Conservation (phyloP, 2,329 filamentous ascomycete genomes). For the Neophaeococcomyces mojaviensis region DNA sequence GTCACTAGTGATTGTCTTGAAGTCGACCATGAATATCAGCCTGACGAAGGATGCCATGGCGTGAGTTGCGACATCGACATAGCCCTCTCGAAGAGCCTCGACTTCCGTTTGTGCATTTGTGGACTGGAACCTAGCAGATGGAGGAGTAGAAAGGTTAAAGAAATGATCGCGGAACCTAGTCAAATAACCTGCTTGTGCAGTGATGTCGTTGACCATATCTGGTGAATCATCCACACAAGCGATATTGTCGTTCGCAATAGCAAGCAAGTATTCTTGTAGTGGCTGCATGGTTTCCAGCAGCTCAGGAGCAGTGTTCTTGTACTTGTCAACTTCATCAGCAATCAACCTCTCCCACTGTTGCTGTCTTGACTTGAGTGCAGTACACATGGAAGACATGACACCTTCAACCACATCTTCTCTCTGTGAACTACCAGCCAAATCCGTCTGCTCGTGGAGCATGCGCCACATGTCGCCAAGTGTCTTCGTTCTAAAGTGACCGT, state of each 20-base stretch:
- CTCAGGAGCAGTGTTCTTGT: constrained; percentile 47
- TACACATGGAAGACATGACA: constrained; percentile 92
- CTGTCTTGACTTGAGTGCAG: constrained; percentile 74
- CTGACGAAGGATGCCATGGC: constrained; percentile 81
- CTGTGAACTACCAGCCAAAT: constrained; percentile 74
- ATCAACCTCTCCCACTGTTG: constrained; percentile 80
- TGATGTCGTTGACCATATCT: constrained; percentile 66
- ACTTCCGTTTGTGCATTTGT: constrained; percentile 66
- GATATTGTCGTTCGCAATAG: constrained; percentile 96
- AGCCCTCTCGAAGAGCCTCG: constrained; percentile 72
- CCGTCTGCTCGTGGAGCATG: constrained; percentile 89
- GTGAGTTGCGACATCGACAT: constrained; percentile 90
- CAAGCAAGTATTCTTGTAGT: constrained; percentile 83
- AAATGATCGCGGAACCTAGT: constrained; percentile 79
- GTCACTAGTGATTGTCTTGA: constrained; percentile 70
- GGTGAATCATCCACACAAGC: constrained; percentile 87
- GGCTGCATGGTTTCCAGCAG: constrained; percentile 63
- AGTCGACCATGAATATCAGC: constrained; percentile 86
- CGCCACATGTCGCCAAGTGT: constrained; percentile 93
- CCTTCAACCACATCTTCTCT: constrained; percentile 88
- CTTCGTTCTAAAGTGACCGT: constrained; percentile 85
- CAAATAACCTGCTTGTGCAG: constrained; percentile 68
- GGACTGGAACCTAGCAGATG: constrained; percentile 58
- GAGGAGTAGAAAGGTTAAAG: constrained; percentile 67
- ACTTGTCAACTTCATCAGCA: constrained; percentile 73